These are phyloP conservation scores for Cordyceps fumosorosea DNA, from an alignment of 2,329 filamentous ascomycete species.

Conservation along the genomic window DNA sequence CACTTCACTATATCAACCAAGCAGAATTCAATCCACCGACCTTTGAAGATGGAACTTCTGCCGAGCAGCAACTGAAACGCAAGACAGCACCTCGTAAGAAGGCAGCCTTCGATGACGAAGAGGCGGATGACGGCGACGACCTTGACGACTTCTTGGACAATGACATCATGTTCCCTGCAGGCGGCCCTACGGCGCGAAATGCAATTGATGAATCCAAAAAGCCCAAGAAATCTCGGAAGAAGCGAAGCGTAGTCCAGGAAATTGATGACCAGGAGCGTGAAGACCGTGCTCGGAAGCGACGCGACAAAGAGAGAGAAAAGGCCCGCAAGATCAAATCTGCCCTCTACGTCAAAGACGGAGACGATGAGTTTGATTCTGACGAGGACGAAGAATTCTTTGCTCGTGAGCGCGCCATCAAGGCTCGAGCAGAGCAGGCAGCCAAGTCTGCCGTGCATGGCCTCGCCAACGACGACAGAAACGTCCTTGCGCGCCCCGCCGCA, in stretches of 20 bases:
- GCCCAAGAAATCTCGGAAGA: slow-evolving; percentile 41
- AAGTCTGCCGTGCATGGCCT: slow-evolving; percentile 17
- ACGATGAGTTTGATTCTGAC: slow-evolving; percentile 83
- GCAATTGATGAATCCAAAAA: slow-evolving; percentile 51
- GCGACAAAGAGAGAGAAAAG: slow-evolving; percentile 69
- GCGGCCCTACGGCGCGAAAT: slow-evolving; percentile 55
- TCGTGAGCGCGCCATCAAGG: slow-evolving; percentile 55
- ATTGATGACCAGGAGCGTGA: slow-evolving; percentile 58
- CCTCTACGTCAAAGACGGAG: slow-evolving; percentile 72
- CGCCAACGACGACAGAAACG: slow-evolving; percentile 10
- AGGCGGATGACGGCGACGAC: slow-evolving; percentile 61
- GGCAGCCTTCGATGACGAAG: slow-evolving; percentile 65
- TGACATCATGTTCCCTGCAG: slow-evolving; percentile 61
- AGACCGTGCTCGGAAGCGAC: slow-evolving; percentile 54
- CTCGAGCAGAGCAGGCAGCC: slow-evolving; percentile 39
- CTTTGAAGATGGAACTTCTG: slow-evolving; percentile 67
- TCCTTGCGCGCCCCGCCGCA: slow-evolving; percentile 13
- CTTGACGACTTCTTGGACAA: slow-evolving; percentile 39
- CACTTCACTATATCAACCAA: slow-evolving; percentile 65
- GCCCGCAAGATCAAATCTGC: slow-evolving; percentile 75
- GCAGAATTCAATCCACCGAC: slow-evolving; percentile 71
- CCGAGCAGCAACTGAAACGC: slow-evolving; percentile 72
- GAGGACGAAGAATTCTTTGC: slow-evolving; percentile 67
- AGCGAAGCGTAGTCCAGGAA: slow-evolving; percentile 36
- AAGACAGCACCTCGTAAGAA: slow-evolving; percentile 52